These are phyloP conservation scores for Artemisia tridentata DNA, from an alignment of 129 eudicot species.

Conservation along the genomic window DNA sequence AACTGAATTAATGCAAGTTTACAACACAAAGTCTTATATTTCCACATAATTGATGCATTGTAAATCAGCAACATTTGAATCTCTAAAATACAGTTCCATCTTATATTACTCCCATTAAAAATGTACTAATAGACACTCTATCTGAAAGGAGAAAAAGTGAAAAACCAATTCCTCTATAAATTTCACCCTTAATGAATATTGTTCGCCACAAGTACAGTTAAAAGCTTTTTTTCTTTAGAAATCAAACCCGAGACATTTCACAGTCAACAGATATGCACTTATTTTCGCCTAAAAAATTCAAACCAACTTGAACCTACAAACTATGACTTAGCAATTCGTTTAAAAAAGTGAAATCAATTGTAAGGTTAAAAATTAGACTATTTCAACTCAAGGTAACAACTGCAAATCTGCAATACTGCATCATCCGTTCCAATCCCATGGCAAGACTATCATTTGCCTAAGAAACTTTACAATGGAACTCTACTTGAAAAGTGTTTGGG, in stretches of 20 bases:
- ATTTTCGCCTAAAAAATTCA: too few relatives aligned
- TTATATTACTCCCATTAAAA: neutral
- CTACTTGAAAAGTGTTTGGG: neutral
- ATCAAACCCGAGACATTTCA: neutral
- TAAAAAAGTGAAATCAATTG: neutral
- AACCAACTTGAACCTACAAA: too few relatives aligned
- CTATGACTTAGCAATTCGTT: too few relatives aligned
- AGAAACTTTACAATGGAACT: neutral
- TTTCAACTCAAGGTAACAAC: neutral
- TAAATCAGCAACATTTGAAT: too few relatives aligned
- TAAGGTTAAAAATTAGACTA: neutral
- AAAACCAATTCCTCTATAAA: neutral
- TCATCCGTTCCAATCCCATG: too few relatives aligned
- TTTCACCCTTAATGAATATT: neutral
- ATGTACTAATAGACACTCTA: neutral
- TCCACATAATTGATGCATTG: conserved; percentile 6
- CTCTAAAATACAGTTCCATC: neutral
- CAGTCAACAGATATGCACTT: neutral
- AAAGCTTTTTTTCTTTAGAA: too few relatives aligned
- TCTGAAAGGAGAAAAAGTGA: neutral
- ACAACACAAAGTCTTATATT: neutral
- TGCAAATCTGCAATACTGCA: neutral
- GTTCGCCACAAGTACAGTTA: neutral
- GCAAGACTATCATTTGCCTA: neutral
- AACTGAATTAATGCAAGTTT: neutral